Conservation (phyloP, 495 filamentous ascomycete genomes). For the Aspergillus steynii region DNA sequence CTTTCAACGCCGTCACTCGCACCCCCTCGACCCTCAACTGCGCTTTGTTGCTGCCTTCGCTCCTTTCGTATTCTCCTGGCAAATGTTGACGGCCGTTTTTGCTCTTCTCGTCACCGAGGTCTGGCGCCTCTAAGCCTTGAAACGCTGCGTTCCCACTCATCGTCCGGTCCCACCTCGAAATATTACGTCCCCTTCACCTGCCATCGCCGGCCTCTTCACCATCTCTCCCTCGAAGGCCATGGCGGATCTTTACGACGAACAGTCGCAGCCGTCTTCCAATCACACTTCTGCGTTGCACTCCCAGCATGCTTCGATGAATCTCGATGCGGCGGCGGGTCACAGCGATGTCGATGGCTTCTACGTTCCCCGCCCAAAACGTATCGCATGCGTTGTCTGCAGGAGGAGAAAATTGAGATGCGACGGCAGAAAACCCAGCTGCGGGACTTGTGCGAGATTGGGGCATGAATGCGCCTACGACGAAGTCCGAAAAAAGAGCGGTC, state of each 20-base stretch:
- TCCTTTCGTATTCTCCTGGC: neutral
- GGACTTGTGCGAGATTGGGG: conserved; percentile 83
- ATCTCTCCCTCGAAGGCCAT: conserved; percentile 18
- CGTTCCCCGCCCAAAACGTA: conserved; percentile 83
- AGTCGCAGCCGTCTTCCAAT: conserved; percentile 44
- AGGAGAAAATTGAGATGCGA: conserved; percentile 88
- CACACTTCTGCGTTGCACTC: conserved; percentile 30
- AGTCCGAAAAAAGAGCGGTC: conserved; percentile 94
- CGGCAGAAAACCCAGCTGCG: conserved; percentile 75
- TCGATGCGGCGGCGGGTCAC: conserved; percentile 33
- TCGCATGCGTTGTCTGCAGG: conserved; percentile 95
- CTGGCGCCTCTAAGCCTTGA: conserved; percentile 9
- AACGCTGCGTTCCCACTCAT: neutral
- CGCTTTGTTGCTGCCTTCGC: neutral
- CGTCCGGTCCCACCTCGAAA: neutral
- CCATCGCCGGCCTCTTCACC: neutral
- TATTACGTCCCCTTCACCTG: neutral
- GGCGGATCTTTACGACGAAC: conserved; percentile 55
- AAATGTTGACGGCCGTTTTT: neutral
- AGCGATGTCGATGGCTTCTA: conserved; percentile 56
- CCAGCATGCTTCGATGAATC: conserved; percentile 22
- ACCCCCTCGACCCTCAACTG: no score
- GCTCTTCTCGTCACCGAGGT: conserved; percentile 10
- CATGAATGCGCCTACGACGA: conserved; percentile 97
- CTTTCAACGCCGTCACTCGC: neutral